These are phyloP conservation scores for Diospyros kaki DNA, from an alignment of 148 eudicot genomes.

Conservation along the genomic window DNA sequence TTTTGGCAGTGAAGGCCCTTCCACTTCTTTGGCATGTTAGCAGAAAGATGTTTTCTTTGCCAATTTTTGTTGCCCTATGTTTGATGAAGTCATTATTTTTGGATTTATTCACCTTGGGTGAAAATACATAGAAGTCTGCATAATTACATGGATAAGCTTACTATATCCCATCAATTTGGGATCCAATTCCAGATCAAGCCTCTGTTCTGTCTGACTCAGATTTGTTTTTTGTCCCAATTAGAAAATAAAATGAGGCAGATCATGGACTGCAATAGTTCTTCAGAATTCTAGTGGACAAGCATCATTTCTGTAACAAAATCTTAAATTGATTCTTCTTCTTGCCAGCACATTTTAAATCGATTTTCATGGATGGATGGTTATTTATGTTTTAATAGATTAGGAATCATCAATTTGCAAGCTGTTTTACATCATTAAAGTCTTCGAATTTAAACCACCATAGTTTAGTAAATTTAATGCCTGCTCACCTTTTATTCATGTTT, in stretches of 20 bases:
- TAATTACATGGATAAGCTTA: too few relatives aligned
- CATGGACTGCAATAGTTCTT: neutral
- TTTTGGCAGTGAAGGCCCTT: neutral
- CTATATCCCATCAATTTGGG: too few relatives aligned
- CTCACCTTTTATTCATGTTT: neutral
- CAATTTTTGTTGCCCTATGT: neutral
- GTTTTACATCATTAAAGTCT: neutral
- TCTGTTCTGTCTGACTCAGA: neutral
- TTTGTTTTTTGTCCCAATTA: neutral
- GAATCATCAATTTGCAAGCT: neutral
- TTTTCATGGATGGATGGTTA: neutral
- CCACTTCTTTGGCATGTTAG: neutral
- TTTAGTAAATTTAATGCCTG: neutral
- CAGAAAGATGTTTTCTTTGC: neutral
- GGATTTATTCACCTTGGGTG: neutral
- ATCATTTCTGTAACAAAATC: neutral
- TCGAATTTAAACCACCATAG: neutral
- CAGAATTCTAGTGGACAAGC: neutral
- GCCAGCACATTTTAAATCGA: neutral
- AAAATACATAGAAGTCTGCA: too few relatives aligned
- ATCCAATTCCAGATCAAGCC: neutral
- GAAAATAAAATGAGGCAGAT: neutral
- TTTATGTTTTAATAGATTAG: neutral
- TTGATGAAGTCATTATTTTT: neutral
- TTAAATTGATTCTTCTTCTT: neutral